Percentiles rank a stretch among this genome's conserved stretches.
These are phyloP conservation scores for Marasmius sp. DNA, from an alignment of 1,284 basidiomycete genomes.

Conservation along the genomic window DNA sequence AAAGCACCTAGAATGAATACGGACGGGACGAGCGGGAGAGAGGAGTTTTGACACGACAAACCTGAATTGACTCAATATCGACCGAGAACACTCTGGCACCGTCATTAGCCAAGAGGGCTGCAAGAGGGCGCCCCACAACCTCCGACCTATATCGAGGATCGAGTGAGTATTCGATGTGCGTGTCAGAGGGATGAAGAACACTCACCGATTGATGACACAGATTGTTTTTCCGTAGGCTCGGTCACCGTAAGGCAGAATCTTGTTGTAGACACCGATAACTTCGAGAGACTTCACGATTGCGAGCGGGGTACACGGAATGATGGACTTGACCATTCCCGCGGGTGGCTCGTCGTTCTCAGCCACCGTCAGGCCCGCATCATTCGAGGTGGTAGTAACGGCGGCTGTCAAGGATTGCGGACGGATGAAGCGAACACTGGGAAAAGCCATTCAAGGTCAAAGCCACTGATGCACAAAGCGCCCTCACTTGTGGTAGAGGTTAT, in stretches of 20 bases:
- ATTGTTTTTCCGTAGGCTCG: constrained; percentile 92
- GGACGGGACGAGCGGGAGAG: not conserved
- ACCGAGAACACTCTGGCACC: constrained; percentile 94
- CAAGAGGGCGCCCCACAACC: constrained; percentile 93
- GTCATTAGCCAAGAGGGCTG: constrained; percentile 92
- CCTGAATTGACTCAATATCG: constrained; percentile 92
- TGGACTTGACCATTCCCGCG: constrained; percentile 85
- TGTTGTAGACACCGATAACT: constrained; percentile 90
- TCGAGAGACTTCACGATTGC: constrained; percentile 96
- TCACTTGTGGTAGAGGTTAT: constrained; percentile 96
- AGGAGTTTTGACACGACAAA: constrained; percentile 20
- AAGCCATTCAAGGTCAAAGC: not conserved
- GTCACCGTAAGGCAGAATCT: constrained; percentile 89
- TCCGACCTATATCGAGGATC: constrained; percentile 68
- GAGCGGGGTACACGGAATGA: constrained; percentile 95
- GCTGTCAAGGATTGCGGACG: constrained; percentile 63
- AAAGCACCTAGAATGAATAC: not conserved
- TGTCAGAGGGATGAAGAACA: constrained; percentile 1
- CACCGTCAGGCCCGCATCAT: constrained; percentile 29
- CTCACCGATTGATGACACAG: constrained; percentile 90
- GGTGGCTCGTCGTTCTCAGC: constrained; percentile 65
- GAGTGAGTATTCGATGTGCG: not conserved
- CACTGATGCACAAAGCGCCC: constrained; percentile 20
- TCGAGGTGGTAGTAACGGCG: constrained; percentile 30
- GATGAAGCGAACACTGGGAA: constrained; percentile 72